Base-by-base conservation (phyloP, 2,329 filamentous ascomycete species). In the Diaporthe citriasiana region DNA sequence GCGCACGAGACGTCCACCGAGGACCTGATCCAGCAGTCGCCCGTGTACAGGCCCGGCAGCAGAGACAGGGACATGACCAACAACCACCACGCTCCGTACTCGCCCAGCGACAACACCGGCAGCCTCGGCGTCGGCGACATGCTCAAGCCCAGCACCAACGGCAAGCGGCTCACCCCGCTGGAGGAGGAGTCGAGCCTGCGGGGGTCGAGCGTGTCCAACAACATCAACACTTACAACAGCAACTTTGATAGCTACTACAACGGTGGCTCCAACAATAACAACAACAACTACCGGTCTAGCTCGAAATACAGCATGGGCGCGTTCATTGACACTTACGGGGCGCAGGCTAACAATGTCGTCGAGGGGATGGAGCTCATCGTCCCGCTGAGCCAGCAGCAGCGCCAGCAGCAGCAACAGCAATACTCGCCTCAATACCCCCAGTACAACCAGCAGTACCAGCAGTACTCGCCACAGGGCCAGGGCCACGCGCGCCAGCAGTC, bases 81-180 rank as follows among this genome's bases (percentile, higher is more conserved):
- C 15, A 33, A 56, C 53, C 35, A 40, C 42, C 56, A 40, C 25
- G 25, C 25, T 5, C 59, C 59, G 9, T 63, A 45, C 3, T 47
- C 40, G 0, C 63, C 63, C 0, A 22, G 30, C 3, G 45, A 51
- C 8, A 53, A 47, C 22, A 45, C 17, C 30, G 19, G 17, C 56
- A 65, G 3, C 25, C 42, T 30, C 7, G 45, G 30, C n/a, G 22
- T 27, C 7, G 40, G 59, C 42, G 63, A 68, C 47, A 53, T n/a
- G 63, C 63, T 68, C 47, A 68, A 68, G 47, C 63, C 63, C 47
- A 68, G 63, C 63, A 68, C 63, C 15, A 68, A 68, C 63, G 63
- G 63, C 12, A 68, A 53, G 47, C 15, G 63, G 63, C 63, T 68
- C 8, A 68, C 63, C 33, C 63, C 63, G 63, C 47, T 68, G 13